Evolutionary conservation across 352 stramenopile species (phyloP).

Genomic region (Blastocystis sp.): DNA sequence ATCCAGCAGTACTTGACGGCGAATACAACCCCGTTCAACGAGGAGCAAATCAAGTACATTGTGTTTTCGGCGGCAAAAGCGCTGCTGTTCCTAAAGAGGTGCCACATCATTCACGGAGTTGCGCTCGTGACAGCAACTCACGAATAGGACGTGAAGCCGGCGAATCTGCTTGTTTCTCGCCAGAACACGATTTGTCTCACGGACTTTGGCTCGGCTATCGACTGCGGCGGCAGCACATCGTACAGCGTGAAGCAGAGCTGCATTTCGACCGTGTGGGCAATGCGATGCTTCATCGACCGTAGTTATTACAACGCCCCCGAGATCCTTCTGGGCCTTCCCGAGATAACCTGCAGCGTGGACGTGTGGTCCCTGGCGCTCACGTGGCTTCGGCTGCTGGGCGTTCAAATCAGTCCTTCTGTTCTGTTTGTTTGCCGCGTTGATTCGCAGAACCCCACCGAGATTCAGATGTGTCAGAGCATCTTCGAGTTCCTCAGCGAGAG

Average conservation of each 20-base stretch:
- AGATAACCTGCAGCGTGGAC: slow-evolving; percentile 9
- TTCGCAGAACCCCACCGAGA: neutral
- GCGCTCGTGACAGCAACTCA: neutral
- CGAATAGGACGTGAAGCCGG: slow-evolving; percentile 53
- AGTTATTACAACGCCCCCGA: slow-evolving; percentile 64
- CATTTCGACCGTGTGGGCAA: slow-evolving; percentile 33
- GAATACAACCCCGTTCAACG: slow-evolving; percentile 31
- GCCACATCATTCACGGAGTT: slow-evolving; percentile 43
- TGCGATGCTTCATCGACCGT: neutral
- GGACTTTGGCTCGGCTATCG: slow-evolving; percentile 21
- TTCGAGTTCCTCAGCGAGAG: slow-evolving; percentile 55
- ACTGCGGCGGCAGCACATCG: neutral
- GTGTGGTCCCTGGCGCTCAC: slow-evolving; percentile 54
- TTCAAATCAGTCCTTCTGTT: slow-evolving; percentile 9
- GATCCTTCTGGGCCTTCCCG: slow-evolving; percentile 28
- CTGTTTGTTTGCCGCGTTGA: neutral
- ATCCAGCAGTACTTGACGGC: slow-evolving; percentile 53
- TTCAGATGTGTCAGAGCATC: slow-evolving; percentile 56
- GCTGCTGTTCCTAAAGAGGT: slow-evolving; percentile 42
- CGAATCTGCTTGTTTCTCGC: slow-evolving; percentile 39
- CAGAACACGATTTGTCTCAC: slow-evolving; percentile 21
- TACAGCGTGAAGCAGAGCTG: slow-evolving; percentile 4
- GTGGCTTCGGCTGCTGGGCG: slow-evolving; percentile 43
- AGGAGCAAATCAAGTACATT: slow-evolving; percentile 62
- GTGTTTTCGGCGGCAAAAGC: slow-evolving; percentile 55